Percentiles rank a stretch among this genome's conserved stretches.
These are phyloP conservation scores for Aspergillus avenaceus DNA, from an alignment of 495 filamentous ascomycete species.

Conservation along the genomic window DNA sequence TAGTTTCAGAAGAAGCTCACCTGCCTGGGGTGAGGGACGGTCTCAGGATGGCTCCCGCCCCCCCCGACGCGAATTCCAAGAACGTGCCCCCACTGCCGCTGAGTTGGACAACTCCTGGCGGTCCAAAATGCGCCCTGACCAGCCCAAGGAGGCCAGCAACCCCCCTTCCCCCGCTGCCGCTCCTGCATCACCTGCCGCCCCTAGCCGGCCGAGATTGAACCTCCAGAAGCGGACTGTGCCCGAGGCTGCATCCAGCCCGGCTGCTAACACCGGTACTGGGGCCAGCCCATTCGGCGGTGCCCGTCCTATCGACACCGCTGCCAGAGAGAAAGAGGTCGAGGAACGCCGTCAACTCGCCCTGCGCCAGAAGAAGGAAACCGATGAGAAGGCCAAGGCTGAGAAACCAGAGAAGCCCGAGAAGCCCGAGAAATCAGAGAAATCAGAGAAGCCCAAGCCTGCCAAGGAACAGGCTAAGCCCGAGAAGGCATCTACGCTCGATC, in stretches of 20 bases:
- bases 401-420: constrained; percentile 51
- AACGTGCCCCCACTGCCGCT: constrained; percentile 75
- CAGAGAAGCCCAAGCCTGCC: constrained; percentile 47
- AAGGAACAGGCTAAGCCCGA: constrained; percentile 54
- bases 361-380: constrained; percentile 80
- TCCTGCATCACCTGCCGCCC: constrained; percentile 47
- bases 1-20: constrained; percentile 60
- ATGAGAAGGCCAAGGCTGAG: constrained; percentile 80
- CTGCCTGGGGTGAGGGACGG: constrained; percentile 83
- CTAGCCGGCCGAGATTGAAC: constrained; percentile 71
- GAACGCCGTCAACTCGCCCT: constrained; percentile 72
- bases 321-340: constrained; percentile 82
- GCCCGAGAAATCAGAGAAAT: constrained; percentile 48
- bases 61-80: constrained; percentile 74
- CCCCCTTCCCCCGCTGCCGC: constrained; percentile 51
- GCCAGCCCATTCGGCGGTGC: constrained; percentile 90
- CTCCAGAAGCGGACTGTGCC: constrained; percentile 84
- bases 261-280: constrained; percentile 60
- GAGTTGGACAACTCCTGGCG: constrained; percentile 88
- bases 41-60: constrained; percentile 78
- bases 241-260: constrained; percentile 53
- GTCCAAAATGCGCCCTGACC: constrained; percentile 74
- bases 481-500: constrained; percentile 41
- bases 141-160: constrained; percentile 58
- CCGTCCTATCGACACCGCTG: constrained; percentile 81